Evolutionary conservation across 108 stramenopile genomes (phyloP).

Genomic region (Tribonema minus): DNA sequence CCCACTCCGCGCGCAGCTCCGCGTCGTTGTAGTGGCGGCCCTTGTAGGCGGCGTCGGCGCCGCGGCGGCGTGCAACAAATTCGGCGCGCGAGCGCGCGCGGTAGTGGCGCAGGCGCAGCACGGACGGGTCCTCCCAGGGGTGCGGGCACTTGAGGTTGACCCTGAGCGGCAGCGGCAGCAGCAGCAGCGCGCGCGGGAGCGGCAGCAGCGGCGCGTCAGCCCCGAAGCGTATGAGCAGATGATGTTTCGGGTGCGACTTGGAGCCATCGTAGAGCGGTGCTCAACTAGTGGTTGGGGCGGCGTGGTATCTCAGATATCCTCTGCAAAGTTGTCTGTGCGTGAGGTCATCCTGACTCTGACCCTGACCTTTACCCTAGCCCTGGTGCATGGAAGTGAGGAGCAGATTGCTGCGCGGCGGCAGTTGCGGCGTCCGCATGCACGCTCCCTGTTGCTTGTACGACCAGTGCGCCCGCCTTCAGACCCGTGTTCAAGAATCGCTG

Average conservation of each 20-base stretch:
- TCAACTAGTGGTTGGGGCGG: background rate
- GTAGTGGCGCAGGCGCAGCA: slow-evolving; percentile 19
- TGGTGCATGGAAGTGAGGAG: too few species aligned
- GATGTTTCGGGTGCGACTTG: background rate
- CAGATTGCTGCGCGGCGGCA: too few species aligned
- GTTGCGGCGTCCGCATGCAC: too few species aligned
- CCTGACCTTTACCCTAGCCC: too few species aligned
- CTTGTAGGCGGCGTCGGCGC: slow-evolving; percentile 25
- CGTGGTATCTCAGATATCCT: background rate
- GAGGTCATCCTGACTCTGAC: too few species aligned
- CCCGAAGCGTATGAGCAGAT: background rate
- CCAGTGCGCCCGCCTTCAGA: too few species aligned
- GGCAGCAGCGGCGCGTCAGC: background rate
- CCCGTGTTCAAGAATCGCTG: too few species aligned
- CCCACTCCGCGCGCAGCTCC: slow-evolving; percentile 5
- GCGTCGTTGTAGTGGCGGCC: slow-evolving; percentile 3
- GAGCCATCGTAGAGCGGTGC: background rate
- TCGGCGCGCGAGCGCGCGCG: slow-evolving; percentile 17
- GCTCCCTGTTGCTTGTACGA: too few species aligned
- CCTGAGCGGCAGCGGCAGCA: too few species aligned
- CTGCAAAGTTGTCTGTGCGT: background rate
- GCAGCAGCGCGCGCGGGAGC: background rate
- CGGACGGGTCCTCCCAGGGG: background rate
- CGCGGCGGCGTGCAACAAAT: slow-evolving; percentile 8
- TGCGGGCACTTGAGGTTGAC: slow-evolving; percentile 17